These are phyloP conservation scores for Tranzscheliella williamsii DNA, from an alignment of 1,284 basidiomycete genomes.

Conservation along the genomic window DNA sequence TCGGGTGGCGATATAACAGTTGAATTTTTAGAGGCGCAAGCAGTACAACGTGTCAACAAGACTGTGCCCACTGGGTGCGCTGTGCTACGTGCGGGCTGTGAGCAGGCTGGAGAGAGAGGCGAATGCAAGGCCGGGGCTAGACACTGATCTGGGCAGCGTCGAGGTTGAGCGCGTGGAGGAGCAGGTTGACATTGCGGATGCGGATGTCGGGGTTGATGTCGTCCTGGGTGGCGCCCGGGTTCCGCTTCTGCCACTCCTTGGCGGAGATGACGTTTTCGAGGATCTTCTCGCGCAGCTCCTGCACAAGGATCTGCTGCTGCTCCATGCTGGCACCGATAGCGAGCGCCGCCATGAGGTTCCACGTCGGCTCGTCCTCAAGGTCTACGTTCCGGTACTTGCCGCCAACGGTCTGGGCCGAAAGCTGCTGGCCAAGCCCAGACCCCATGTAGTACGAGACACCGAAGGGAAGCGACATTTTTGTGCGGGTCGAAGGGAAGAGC, in stretches of 20 bases:
- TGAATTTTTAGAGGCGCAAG: too few species aligned
- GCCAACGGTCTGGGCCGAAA: conserved; percentile 15
- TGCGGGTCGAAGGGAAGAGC: conserved; percentile 88
- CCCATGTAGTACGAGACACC: conserved; percentile 63
- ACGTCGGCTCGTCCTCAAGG: conserved; percentile 83
- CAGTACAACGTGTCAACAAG: too few species aligned
- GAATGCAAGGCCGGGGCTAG: too few species aligned
- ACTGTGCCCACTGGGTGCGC: too few species aligned
- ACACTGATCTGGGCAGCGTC: conserved; percentile 59
- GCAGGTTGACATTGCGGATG: conserved; percentile 56
- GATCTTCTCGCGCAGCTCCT: conserved; percentile 85
- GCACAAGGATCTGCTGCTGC: conserved; percentile 82
- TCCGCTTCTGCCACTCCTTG: conserved; percentile 61
- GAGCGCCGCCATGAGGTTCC: conserved; percentile 86
- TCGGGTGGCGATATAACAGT: too few species aligned
- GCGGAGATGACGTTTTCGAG: conserved; percentile 80
- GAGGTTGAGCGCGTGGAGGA: conserved; percentile 57
- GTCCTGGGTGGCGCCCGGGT: conserved; percentile 19
- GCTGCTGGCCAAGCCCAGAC: conserved; percentile 35
- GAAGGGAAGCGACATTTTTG: conserved; percentile 66
- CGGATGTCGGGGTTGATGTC: conserved; percentile 35
- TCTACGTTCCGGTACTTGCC: conserved; percentile 64
- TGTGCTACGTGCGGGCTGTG: too few species aligned
- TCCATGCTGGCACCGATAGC: conserved; percentile 84
- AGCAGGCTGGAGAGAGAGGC: too few species aligned